Evolutionary conservation across 2,329 filamentous ascomycete genomes (phyloP).

Genomic region (Mariannaea sp.): DNA sequence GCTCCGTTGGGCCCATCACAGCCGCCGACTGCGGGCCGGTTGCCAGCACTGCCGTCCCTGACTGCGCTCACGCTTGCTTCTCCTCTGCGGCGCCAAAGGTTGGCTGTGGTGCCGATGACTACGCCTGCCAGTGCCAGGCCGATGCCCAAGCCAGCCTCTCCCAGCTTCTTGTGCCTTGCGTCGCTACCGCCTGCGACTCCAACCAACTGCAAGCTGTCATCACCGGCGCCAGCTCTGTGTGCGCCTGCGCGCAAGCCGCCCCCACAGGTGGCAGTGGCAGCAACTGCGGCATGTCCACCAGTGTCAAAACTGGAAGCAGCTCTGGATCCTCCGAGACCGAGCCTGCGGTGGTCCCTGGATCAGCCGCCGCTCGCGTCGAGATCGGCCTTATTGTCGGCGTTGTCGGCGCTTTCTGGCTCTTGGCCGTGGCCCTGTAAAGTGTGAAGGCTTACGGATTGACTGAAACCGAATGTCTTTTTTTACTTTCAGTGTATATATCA

Average conservation of each 20-base stretch:
- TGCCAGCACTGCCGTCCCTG: slow-evolving; percentile 34
- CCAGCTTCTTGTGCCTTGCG: slow-evolving; percentile 38
- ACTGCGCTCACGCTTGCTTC: slow-evolving; percentile 39
- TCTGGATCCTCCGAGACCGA: slow-evolving; percentile 7
- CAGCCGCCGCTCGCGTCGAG: slow-evolving; percentile 24
- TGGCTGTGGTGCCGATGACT: slow-evolving; percentile 37
- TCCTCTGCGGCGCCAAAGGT: slow-evolving; percentile 33
- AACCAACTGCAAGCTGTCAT: slow-evolving; percentile 35
- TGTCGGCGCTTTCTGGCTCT: slow-evolving; percentile 32
- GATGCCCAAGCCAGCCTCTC: slow-evolving; percentile 33
- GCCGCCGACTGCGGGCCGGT: slow-evolving; percentile 33
- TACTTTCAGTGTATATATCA: not conserved
- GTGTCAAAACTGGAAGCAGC: not conserved
- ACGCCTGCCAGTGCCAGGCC: slow-evolving; percentile 37
- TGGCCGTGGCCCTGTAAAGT: slow-evolving; percentile 30
- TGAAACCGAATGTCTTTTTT: not conserved
- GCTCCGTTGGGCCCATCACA: slow-evolving; percentile 11
- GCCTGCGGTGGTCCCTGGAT: slow-evolving; percentile 18
- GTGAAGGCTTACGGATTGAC: not conserved
- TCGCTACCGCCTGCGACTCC: slow-evolving; percentile 35
- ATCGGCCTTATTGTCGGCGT: slow-evolving; percentile 34
- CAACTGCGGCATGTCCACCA: no score
- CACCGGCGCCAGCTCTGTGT: slow-evolving; percentile 34
- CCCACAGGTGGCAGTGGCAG: not conserved
- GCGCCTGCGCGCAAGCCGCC: slow-evolving; percentile 24